These are phyloP conservation scores for Tuber indicum DNA, from an alignment of 495 filamentous ascomycete genomes.

Conservation along the genomic window DNA sequence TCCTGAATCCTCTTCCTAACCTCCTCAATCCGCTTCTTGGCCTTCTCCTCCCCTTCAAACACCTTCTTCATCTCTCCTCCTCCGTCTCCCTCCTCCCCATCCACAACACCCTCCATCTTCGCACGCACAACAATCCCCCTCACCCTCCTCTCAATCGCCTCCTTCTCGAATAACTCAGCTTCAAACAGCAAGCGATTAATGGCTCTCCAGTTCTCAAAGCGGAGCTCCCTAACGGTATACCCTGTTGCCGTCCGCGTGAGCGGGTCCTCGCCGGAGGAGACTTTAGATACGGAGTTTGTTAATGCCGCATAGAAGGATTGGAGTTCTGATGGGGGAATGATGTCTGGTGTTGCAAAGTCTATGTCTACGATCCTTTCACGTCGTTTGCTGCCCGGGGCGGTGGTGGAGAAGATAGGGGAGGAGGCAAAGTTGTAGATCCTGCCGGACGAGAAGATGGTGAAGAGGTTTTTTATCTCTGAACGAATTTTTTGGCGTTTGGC, in stretches of 20 bases:
- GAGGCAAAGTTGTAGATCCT: constrained; percentile 36
- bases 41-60: constrained; percentile 34
- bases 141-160: neutral
- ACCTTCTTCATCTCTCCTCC: constrained; percentile 19
- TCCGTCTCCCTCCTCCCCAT: constrained; percentile 7
- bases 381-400: neutral
- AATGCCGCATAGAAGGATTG: constrained; percentile 30
- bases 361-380: constrained; percentile 19
- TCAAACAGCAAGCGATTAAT: constrained; percentile 38
- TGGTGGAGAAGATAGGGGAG: constrained; percentile 7
- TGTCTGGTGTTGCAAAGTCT: constrained; percentile 13
- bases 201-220: constrained; percentile 40
- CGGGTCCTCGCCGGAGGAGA: constrained; percentile 26
- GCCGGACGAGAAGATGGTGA: constrained; percentile 18
- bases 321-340: constrained; percentile 26
- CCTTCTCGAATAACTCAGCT: constrained; percentile 30
- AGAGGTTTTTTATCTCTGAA: constrained; percentile 17
- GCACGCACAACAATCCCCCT: constrained; percentile 3
- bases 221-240: constrained; percentile 27
- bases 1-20: constrained; percentile 17
- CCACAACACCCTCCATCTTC: neutral
- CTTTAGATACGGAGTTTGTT: constrained; percentile 14
- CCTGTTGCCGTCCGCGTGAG: constrained; percentile 27
- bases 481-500: constrained; percentile 5
- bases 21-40: constrained; percentile 34